phyloP scores from a whole-genome alignment of 768 basidiomycete species.

The Leccinum imitatum region DNA sequence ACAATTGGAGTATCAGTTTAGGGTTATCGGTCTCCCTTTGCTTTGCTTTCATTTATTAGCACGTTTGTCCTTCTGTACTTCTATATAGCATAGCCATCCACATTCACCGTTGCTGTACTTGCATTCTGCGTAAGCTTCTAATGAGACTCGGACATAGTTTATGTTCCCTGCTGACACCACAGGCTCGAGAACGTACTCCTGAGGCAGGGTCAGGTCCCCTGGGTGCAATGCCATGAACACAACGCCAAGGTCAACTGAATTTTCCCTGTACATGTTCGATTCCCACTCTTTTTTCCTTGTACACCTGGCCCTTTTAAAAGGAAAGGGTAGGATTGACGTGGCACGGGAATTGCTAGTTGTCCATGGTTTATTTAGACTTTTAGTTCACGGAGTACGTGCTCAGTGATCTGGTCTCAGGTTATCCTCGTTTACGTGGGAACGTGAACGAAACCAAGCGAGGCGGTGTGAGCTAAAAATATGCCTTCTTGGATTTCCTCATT shows the following conservation, averaged over 20 bases:
- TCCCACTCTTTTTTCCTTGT: constrained; percentile 10
- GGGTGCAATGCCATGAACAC: constrained; percentile 5
- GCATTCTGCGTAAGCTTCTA: constrained; percentile 20
- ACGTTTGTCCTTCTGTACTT: constrained; percentile 22
- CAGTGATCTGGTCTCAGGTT: constrained; percentile 10
- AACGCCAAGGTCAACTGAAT: constrained; percentile 1
- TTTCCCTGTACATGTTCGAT: constrained; percentile 13
- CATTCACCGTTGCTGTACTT: constrained; percentile 19
- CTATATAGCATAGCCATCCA: constrained; percentile 23
- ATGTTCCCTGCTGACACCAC: background rate
- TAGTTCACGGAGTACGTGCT: constrained; percentile 12
- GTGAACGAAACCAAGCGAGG: constrained; percentile 14
- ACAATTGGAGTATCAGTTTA: constrained; percentile 26
- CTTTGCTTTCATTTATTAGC: constrained; percentile 23
- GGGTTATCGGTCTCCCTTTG: background rate
- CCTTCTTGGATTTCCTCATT: constrained; percentile 20
- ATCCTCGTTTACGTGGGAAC: constrained; percentile 22
- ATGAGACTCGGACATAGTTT: constrained; percentile 11
- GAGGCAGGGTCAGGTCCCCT: constrained; percentile 11
- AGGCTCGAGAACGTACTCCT: background rate
- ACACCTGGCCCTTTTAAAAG: constrained; percentile 6
- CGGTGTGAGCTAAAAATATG: constrained; percentile 28
- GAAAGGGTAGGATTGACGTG: constrained; percentile 19
- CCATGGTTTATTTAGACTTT: constrained; percentile 27
- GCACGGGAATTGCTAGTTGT: constrained; percentile 5